phyloP scores from a whole-genome alignment of 2,329 filamentous ascomycete species.

The Mycosphaerella sp. region DNA sequence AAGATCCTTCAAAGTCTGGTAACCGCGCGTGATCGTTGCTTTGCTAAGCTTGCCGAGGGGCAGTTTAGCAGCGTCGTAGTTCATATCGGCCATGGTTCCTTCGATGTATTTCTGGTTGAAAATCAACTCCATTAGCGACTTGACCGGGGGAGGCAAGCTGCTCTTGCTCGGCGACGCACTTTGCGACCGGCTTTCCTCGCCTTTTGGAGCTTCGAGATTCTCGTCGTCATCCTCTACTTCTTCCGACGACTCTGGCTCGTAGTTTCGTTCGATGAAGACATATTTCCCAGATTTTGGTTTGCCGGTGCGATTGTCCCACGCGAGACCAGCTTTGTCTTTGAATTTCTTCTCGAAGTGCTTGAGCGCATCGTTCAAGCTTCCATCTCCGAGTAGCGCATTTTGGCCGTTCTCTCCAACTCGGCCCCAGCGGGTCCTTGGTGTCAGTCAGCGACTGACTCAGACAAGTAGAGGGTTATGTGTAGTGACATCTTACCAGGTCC shows the following conservation, averaged over 20 bases:
- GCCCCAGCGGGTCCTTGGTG: constrained; percentile 63
- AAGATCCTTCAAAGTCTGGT: constrained; percentile 69
- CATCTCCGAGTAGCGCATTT: constrained; percentile 37
- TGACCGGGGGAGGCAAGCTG: constrained; percentile 54
- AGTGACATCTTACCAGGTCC: constrained; percentile 38
- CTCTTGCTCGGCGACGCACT: constrained; percentile 41
- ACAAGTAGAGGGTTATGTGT: too few relatives aligned
- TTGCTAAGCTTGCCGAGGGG: constrained; percentile 82
- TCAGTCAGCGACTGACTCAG: too few relatives aligned
- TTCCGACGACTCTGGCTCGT: constrained; percentile 62
- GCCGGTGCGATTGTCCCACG: constrained; percentile 46
- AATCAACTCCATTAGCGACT: constrained; percentile 70
- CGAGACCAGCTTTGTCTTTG: constrained; percentile 50
- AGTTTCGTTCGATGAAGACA: constrained; percentile 72
- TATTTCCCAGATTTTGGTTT: constrained; percentile 61
- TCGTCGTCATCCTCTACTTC: constrained; percentile 39
- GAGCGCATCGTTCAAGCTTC: constrained; percentile 38
- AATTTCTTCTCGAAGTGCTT: constrained; percentile 51
- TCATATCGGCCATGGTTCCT: constrained; percentile 51
- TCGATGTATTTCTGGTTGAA: constrained; percentile 71
- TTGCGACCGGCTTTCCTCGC: constrained; percentile 8
- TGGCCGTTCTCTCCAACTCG: constrained; percentile 58
- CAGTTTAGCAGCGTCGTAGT: constrained; percentile 69
- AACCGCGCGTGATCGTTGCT: constrained; percentile 66
- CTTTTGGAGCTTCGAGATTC: background rate